A percentile compares a stretch with the other conserved stretches of the same genome.
Conservation (phyloP, 371 early-diverging fungal species). For the Rhizomucor miehei region DNA sequence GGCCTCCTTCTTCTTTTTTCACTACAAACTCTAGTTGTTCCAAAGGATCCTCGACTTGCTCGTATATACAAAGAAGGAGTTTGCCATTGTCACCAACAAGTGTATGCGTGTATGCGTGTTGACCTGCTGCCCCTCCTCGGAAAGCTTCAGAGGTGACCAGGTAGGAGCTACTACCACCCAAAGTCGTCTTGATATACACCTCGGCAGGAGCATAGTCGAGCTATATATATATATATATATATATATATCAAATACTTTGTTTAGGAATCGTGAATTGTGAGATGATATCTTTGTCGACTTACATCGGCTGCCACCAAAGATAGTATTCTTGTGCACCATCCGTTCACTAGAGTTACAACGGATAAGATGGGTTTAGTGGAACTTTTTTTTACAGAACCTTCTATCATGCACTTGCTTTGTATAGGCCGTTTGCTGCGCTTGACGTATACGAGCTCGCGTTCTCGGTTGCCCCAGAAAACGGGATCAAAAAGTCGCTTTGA, state of each 20-base stretch:
- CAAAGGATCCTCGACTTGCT: constrained; percentile 17
- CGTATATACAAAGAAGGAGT: constrained; percentile 21
- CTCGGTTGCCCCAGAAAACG: neutral
- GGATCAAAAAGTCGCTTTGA: neutral
- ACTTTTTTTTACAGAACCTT: no score
- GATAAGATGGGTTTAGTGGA: no score
- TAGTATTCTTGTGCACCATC: neutral
- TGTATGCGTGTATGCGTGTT: constrained; percentile 27
- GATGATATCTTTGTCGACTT: neutral
- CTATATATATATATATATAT: no score
- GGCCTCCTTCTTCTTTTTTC: neutral
- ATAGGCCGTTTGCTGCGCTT: neutral
- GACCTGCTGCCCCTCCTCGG: neutral
- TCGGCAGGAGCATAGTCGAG: neutral
- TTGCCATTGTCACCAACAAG: constrained; percentile 31
- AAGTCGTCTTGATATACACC: constrained; percentile 3
- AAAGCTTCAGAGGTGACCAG: constrained; percentile 19
- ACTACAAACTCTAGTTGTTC: neutral
- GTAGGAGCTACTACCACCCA: constrained; percentile 24
- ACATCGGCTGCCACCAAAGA: neutral
- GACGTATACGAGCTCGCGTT: neutral
- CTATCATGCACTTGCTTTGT: neutral
- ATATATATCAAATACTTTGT: no score
- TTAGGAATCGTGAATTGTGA: neutral
- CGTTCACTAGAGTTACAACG: neutral